Evolutionary conservation across 345 rosid species (phyloP).

Genomic region (Draba incana): DNA sequence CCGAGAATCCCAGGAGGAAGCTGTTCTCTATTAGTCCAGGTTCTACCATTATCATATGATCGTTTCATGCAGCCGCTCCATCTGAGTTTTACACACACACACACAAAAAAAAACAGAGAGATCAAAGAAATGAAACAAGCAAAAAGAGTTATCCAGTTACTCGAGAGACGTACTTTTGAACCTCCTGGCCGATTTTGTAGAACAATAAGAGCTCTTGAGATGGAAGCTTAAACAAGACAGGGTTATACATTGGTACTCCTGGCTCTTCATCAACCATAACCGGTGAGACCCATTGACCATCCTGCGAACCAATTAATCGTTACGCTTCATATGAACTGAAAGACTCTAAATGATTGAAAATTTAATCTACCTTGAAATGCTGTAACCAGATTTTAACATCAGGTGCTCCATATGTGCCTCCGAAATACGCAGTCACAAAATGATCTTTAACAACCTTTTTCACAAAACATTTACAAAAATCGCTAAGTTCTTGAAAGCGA

Average conservation of each 20-base stretch:
- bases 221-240: conserved; percentile 78
- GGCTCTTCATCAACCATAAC: conserved; percentile 64
- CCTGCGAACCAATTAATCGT: conserved; percentile 46
- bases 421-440: conserved; percentile 71
- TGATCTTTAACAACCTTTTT: conserved; percentile 64
- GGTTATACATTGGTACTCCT: conserved; percentile 88
- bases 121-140: conserved; percentile 16
- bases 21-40: conserved; percentile 81
- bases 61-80: conserved; percentile 98
- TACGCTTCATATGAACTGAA: not conserved
- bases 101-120: not conserved
- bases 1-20: conserved; percentile 93
- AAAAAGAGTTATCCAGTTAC: not conserved
- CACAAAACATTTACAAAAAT: conserved; percentile 22
- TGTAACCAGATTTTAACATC: conserved; percentile 49
- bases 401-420: conserved; percentile 39
- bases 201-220: conserved; percentile 79
- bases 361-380: conserved; percentile 50
- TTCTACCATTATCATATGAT: conserved; percentile 75
- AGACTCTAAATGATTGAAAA: not conserved
- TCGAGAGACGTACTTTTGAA: conserved; percentile 61
- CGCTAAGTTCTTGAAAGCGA: not conserved
- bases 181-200: conserved; percentile 84
- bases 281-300: conserved; percentile 68
- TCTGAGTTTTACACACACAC: conserved; percentile 43